Evolutionary conservation across 1,139 yeast species (phyloP).

Genomic region (Yamadazyma sp.): DNA sequence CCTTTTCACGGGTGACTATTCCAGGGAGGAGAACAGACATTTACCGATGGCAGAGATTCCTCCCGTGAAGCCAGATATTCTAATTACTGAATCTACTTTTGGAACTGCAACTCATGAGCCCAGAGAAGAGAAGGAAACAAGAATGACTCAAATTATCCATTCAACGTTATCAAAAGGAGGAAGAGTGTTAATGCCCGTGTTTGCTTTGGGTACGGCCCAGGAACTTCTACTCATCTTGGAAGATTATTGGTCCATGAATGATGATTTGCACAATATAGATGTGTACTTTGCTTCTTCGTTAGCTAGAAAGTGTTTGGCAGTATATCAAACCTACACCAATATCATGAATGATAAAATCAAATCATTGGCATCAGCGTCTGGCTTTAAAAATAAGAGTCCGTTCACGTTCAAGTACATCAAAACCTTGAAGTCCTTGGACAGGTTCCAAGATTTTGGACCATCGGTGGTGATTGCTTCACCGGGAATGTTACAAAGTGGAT

Average conservation of each 20-base stretch:
- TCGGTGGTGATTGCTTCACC: constrained; percentile 97
- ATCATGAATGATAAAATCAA: constrained; percentile 95
- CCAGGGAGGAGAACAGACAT: constrained; percentile 94
- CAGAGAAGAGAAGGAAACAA: constrained; percentile 75
- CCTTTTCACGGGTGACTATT: constrained; percentile 93
- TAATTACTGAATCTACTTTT: constrained; percentile 93
- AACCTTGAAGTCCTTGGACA: constrained; percentile 75
- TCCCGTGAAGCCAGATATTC: constrained; percentile 79
- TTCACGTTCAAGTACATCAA: constrained; percentile 86
- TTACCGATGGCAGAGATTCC: constrained; percentile 95
- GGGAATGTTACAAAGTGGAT: constrained; percentile 96
- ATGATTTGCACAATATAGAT: constrained; percentile 78
- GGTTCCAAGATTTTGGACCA: constrained; percentile 91
- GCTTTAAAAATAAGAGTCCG: constrained; percentile 58
- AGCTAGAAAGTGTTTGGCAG: constrained; percentile 96
- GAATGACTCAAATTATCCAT: constrained; percentile 80
- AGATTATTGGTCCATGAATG: constrained; percentile 88
- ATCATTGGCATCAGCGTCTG: constrained; percentile 65
- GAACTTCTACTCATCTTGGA: constrained; percentile 85
- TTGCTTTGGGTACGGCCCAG: constrained; percentile 96
- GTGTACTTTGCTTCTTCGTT: constrained; percentile 90
- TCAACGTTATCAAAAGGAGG: constrained; percentile 88
- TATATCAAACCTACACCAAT: constrained; percentile 91
- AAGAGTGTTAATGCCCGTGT: constrained; percentile 86
- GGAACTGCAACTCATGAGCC: constrained; percentile 98